Conservation (phyloP, 2,329 filamentous ascomycete species). For the Ploettnerulaceae sp. region DNA sequence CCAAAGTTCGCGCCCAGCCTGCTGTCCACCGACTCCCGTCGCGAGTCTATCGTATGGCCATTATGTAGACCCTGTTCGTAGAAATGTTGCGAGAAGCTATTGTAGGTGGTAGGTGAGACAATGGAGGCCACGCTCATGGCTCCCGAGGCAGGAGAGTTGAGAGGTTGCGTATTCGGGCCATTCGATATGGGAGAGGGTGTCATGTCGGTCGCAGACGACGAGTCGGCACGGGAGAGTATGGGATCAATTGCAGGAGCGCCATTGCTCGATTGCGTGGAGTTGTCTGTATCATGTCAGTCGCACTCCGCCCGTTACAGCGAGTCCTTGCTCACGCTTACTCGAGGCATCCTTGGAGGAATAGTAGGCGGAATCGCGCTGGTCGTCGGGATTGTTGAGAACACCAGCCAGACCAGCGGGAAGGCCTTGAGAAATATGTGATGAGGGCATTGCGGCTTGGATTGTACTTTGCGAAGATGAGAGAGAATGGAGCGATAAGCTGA, state of each 20-base stretch:
- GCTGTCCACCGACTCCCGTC: constrained; percentile 76
- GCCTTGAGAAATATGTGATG: constrained; percentile 16
- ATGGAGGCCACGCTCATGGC: constrained; percentile 64
- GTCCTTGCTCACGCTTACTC: constrained; percentile 44
- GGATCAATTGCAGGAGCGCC: constrained; percentile 18
- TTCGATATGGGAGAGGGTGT: constrained; percentile 54
- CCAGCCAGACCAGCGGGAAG: constrained; percentile 44
- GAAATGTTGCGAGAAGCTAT: constrained; percentile 22
- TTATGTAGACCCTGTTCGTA: constrained; percentile 27
- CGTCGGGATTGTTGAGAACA: constrained; percentile 48
- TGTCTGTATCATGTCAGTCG: constrained; percentile 23
- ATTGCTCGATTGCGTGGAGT: constrained; percentile 24
- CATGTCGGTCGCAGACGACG: constrained; percentile 48
- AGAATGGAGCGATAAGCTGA: neutral
- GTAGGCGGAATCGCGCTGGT: constrained; percentile 49
- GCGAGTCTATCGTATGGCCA: constrained; percentile 42
- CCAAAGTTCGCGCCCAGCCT: constrained; percentile 68
- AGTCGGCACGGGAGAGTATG: constrained; percentile 38
- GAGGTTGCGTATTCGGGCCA: constrained; percentile 41
- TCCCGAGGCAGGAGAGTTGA: constrained; percentile 51
- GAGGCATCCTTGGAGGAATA: constrained; percentile 41
- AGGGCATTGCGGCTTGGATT: constrained; percentile 3
- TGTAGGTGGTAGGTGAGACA: constrained; percentile 52
- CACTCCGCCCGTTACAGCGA: constrained; percentile 3
- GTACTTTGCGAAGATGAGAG: no score